Conservation (phyloP, 2,329 filamentous ascomycete genomes). For the Aspergillus sp. region DNA sequence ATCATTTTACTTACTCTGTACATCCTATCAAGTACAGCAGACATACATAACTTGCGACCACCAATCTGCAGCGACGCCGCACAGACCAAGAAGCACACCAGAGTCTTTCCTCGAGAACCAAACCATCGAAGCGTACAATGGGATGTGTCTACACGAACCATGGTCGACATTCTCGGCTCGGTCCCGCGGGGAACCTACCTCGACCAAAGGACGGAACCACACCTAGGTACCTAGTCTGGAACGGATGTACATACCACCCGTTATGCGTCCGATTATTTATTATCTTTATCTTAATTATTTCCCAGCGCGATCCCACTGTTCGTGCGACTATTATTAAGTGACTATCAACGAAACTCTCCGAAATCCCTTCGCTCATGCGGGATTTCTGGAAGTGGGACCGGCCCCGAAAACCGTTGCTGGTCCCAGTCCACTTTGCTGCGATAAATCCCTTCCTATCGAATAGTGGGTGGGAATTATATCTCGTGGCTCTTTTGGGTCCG, state of each 20-base stretch:
- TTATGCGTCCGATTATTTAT: no score
- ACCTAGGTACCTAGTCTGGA: no score
- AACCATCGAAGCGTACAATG: no score
- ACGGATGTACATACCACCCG: no score
- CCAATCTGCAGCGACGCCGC: background rate
- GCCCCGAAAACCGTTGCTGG: background rate
- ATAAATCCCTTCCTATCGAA: background rate
- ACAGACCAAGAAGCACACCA: conserved; percentile 1
- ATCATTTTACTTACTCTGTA: background rate
- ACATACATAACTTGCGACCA: background rate
- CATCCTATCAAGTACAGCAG: no score
- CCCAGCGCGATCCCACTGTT: no score
- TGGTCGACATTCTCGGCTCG: background rate
- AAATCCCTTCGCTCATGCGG: background rate
- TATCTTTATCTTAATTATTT: no score
- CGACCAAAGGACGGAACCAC: no score
- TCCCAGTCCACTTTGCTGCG: no score
- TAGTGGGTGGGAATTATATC: background rate
- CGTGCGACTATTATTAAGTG: background rate
- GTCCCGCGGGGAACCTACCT: background rate
- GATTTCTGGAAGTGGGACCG: background rate
- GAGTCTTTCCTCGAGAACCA: no score
- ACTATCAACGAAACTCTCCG: background rate
- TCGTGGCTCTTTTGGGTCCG: background rate
- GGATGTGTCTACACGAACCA: no score